These are phyloP conservation scores for Hymenoscyphus fraxineus DNA, from an alignment of 2,329 filamentous ascomycete genomes.

Conservation along the genomic window DNA sequence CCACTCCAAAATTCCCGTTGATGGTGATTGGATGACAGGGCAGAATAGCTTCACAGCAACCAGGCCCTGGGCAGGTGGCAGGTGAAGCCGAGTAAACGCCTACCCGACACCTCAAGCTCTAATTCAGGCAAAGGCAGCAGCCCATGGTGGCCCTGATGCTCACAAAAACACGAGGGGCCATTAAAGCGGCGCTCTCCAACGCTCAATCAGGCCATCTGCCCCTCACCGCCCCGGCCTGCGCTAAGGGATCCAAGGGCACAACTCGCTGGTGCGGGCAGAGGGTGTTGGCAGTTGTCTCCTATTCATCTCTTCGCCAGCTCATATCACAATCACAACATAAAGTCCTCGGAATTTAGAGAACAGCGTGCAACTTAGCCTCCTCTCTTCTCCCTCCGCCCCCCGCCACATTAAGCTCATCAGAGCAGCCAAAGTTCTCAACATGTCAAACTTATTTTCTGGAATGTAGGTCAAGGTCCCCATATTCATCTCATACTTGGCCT, in stretches of 20 bases:
- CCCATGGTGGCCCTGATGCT: not conserved
- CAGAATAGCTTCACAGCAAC: not conserved
- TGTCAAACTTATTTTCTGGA: conserved; percentile 37
- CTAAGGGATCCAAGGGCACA: not conserved
- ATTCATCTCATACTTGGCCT: not conserved
- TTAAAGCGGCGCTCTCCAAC: not conserved
- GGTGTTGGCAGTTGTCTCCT: conserved; percentile 1
- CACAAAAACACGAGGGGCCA: not conserved
- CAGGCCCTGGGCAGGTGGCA: not conserved
- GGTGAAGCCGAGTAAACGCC: not conserved
- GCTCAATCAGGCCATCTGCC: not conserved
- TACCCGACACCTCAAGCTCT: not conserved
- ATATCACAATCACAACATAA: conserved; percentile 4
- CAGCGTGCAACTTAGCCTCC: not conserved
- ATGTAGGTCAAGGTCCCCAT: conserved; percentile 29
- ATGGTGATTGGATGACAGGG: not conserved
- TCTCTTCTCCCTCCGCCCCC: not conserved
- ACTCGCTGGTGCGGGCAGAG: not conserved
- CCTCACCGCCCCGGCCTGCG: conserved; percentile 2
- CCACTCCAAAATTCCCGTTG: not conserved
- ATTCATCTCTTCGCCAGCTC: conserved; percentile 1
- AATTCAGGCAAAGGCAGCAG: not conserved
- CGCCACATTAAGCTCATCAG: not conserved
- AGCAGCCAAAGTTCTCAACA: conserved; percentile 13
- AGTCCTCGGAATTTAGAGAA: conserved; percentile 1